Conservation (phyloP, 495 filamentous ascomycete species). For the Penicillium psychrofluorescens region DNA sequence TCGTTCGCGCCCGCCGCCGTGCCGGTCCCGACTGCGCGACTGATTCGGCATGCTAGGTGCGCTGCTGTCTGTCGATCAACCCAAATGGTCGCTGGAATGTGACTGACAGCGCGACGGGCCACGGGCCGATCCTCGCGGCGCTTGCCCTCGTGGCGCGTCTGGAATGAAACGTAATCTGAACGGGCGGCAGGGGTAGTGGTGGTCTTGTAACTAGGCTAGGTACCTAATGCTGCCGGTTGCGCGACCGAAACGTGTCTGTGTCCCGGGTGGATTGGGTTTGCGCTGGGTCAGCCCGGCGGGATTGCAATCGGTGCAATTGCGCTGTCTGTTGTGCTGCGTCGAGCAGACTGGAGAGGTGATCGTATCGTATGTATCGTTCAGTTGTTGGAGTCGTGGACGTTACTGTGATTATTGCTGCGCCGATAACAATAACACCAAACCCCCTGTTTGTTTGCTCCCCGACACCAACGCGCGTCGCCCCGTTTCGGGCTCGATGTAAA, state of each 20-base stretch:
- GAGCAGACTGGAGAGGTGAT: too few relatives aligned
- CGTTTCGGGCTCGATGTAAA: too few relatives aligned
- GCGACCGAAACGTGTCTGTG: background rate
- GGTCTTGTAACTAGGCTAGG: too few relatives aligned
- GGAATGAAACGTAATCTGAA: background rate
- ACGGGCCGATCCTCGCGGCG: conserved; percentile 1
- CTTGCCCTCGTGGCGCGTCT: too few relatives aligned
- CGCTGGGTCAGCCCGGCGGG: background rate
- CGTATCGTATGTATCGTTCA: too few relatives aligned
- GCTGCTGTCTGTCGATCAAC: too few relatives aligned
- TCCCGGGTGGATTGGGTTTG: background rate
- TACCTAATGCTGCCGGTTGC: background rate
- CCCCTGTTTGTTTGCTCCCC: too few relatives aligned
- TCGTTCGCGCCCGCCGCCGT: conserved; percentile 18
- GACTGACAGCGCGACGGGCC: background rate
- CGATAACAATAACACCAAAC: too few relatives aligned
- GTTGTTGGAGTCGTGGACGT: too few relatives aligned
- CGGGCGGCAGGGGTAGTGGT: background rate
- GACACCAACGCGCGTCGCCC: too few relatives aligned
- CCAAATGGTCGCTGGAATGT: background rate
- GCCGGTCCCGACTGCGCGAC: conserved; percentile 33
- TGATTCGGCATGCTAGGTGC: conserved; percentile 30
- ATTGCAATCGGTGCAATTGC: background rate
- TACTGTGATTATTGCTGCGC: too few relatives aligned
- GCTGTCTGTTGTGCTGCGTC: too few relatives aligned